Evolutionary conservation across 345 rosid species (phyloP).

Genomic region (Capsella bursapastoris): DNA sequence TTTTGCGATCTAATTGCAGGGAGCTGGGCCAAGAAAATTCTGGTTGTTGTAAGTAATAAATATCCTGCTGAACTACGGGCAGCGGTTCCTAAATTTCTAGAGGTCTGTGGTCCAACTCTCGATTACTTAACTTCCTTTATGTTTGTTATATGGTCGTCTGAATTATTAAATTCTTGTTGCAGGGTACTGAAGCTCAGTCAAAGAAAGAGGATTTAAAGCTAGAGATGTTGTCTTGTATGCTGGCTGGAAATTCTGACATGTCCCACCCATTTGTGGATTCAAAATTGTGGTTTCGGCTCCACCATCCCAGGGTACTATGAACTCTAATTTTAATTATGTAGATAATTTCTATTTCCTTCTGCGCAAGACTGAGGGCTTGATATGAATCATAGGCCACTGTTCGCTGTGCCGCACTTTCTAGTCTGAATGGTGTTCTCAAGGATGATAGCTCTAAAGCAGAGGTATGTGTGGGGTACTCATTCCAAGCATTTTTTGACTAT

Average conservation of each 20-base stretch:
- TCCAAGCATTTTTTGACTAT: conserved; percentile 13
- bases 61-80: conserved; percentile 70
- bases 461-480: conserved; percentile 52
- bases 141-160: conserved; percentile 25
- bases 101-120: conserved; percentile 53
- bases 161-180: conserved; percentile 29
- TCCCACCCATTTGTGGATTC: conserved; percentile 60
- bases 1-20: conserved; percentile 52
- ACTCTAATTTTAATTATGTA: conserved; percentile 9
- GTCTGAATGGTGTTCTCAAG: conserved; percentile 63
- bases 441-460: conserved; percentile 53
- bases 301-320: conserved; percentile 81
- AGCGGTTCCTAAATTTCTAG: conserved; percentile 62
- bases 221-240: conserved; percentile 59
- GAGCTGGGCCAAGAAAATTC: conserved; percentile 69
- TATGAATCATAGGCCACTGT: conserved; percentile 65
- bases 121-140: not conserved
- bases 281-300: conserved; percentile 80
- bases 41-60: conserved; percentile 62
- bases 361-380: conserved; percentile 31
- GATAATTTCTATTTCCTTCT: not conserved
- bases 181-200: conserved; percentile 59
- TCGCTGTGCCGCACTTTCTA: conserved; percentile 69
- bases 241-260: conserved; percentile 64
- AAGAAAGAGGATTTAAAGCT: conserved; percentile 57